These are phyloP conservation scores for Metschnikowia colocasiae DNA, from an alignment of 805 yeast species.

Conservation along the genomic window DNA sequence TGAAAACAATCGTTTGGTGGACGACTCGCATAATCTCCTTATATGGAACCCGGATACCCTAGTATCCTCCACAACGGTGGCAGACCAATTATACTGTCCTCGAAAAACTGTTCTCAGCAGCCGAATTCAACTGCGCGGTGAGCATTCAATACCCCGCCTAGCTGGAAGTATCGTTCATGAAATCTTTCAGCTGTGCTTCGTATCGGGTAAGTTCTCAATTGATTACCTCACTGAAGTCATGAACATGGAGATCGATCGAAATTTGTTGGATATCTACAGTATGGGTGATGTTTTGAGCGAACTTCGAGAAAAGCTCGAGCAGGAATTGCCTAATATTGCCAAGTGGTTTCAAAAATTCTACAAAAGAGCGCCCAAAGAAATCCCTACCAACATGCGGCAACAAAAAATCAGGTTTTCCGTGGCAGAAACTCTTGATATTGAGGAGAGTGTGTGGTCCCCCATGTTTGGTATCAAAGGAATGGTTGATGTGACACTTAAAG, in stretches of 20 bases:
- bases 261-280: slow-evolving; percentile 50
- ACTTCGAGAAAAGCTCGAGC: slow-evolving; percentile 40
- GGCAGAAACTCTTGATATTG: slow-evolving; percentile 71
- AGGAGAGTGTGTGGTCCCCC: slow-evolving; percentile 91
- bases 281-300: slow-evolving; percentile 48
- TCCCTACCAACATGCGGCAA: slow-evolving; percentile 26
- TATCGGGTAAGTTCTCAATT: slow-evolving; percentile 31
- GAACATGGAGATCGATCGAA: slow-evolving; percentile 41
- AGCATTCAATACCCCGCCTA: slow-evolving; percentile 57
- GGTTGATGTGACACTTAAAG: slow-evolving; percentile 82
- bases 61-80: slow-evolving; percentile 75
- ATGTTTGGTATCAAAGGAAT: slow-evolving; percentile 84
- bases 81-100: slow-evolving; percentile 71
- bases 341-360: slow-evolving; percentile 51
- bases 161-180: slow-evolving; percentile 84
- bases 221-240: slow-evolving; percentile 35
- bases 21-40: slow-evolving; percentile 56
- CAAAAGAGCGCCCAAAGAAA: slow-evolving; percentile 19
- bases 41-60: slow-evolving; percentile 82
- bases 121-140: slow-evolving; percentile 60
- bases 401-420: slow-evolving; percentile 47
- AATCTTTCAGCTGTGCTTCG: slow-evolving; percentile 60
- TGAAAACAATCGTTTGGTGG: slow-evolving; percentile 43
- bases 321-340: slow-evolving; percentile 50
- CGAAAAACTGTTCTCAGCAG: slow-evolving; percentile 63